Evolutionary conservation across 2,329 filamentous ascomycete genomes (phyloP).

Genomic region (Thelonectria discophora): DNA sequence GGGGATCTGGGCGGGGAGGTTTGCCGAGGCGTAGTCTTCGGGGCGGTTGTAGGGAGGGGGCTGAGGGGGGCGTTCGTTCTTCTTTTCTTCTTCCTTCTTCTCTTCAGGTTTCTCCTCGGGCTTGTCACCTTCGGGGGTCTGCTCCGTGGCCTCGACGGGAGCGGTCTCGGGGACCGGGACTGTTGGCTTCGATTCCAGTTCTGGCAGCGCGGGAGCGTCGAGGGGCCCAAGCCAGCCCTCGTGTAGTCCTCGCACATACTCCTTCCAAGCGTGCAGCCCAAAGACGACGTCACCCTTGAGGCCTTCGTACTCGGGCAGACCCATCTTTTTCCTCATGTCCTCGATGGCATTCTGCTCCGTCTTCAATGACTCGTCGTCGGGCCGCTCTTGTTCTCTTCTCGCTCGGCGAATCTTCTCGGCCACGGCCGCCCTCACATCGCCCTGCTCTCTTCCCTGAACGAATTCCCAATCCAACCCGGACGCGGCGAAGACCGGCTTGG

Average conservation of each 20-base stretch:
- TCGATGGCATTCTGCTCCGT: slow-evolving; percentile 66
- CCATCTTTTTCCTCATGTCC: slow-evolving; percentile 70
- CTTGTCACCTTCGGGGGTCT: slow-evolving; percentile 45
- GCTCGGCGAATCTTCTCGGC: slow-evolving; percentile 85
- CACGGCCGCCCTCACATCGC: slow-evolving; percentile 87
- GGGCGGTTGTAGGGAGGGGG: slow-evolving; percentile 78
- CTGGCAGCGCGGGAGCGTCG: slow-evolving; percentile 62
- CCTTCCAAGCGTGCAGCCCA: slow-evolving; percentile 95
- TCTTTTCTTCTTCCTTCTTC: slow-evolving; percentile 55
- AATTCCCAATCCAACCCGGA: slow-evolving; percentile 97
- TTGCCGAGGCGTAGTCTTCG: slow-evolving; percentile 73
- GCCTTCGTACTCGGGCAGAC: slow-evolving; percentile 76
- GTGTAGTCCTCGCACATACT: slow-evolving; percentile 91
- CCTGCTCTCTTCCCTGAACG: slow-evolving; percentile 88
- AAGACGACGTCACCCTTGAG: slow-evolving; percentile 86
- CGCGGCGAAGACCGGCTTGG: slow-evolving; percentile 90
- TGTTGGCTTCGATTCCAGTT: slow-evolving; percentile 37
- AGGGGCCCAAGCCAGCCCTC: slow-evolving; percentile 96
- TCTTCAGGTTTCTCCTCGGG: slow-evolving; percentile 53
- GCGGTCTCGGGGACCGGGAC: slow-evolving; percentile 22
- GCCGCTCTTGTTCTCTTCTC: slow-evolving; percentile 66
- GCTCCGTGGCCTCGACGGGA: slow-evolving; percentile 37
- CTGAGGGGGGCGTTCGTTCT: slow-evolving; percentile 67
- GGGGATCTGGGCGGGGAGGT: slow-evolving; percentile 73
- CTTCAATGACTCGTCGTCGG: slow-evolving; percentile 58